These are phyloP conservation scores for Gymnopus androsaceus DNA, from an alignment of 1,284 basidiomycete species.

Conservation along the genomic window DNA sequence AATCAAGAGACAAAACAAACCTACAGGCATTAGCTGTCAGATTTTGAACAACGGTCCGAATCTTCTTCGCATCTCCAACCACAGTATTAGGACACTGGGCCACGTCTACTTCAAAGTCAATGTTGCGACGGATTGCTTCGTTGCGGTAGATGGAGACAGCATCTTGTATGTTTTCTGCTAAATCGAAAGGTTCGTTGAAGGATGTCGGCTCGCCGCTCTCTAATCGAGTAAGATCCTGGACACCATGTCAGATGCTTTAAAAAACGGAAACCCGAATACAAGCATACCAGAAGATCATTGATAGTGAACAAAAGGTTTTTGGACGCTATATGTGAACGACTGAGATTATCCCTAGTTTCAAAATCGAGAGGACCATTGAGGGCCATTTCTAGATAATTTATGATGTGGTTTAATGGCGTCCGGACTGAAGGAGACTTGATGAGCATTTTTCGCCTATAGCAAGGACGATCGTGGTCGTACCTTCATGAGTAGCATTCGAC, in stretches of 20 bases:
- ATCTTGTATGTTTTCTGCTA: constrained; percentile 68
- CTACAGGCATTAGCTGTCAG: constrained; percentile 79
- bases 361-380: constrained; percentile 77
- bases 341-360: constrained; percentile 81
- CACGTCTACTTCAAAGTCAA: constrained; percentile 67
- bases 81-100: constrained; percentile 58
- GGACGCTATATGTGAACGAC: constrained; percentile 79
- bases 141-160: constrained; percentile 65
- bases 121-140: constrained; percentile 70
- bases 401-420: constrained; percentile 77
- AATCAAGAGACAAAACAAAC: constrained; percentile 25
- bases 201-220: constrained; percentile 82
- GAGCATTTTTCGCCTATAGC: constrained; percentile 14
- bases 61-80: constrained; percentile 74
- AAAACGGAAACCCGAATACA: constrained; percentile 14
- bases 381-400: constrained; percentile 84
- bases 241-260: background rate
- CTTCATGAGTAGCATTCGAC: constrained; percentile 90
- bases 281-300: constrained; percentile 74
- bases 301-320: constrained; percentile 83
- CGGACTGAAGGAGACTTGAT: constrained; percentile 49
- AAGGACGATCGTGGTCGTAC: constrained; percentile 34
- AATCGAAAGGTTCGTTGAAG: constrained; percentile 82
- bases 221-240: constrained; percentile 76
- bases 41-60: constrained; percentile 82